Conservation (phyloP, 2,329 filamentous ascomycete species). For the Rosellinia necatrix region DNA sequence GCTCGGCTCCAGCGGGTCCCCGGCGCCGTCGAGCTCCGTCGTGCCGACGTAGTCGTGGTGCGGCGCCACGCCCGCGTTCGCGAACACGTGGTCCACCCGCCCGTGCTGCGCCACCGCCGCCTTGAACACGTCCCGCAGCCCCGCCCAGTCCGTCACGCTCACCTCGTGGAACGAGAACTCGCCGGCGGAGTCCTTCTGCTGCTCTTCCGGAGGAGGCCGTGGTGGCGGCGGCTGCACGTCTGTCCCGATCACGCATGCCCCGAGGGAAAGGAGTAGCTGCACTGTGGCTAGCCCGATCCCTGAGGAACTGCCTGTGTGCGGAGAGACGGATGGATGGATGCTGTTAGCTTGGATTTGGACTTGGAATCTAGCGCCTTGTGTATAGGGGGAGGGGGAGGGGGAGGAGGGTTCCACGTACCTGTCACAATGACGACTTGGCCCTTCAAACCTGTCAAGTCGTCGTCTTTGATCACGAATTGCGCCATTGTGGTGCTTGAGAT, state of each 20-base stretch:
- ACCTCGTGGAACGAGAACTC: conserved; percentile 49
- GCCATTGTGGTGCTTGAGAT: conserved; percentile 43
- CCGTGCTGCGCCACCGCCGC: conserved; percentile 64
- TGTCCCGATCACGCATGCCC: conserved; percentile 59
- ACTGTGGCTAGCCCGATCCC: conserved; percentile 65
- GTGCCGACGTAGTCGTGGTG: conserved; percentile 51
- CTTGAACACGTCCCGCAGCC: conserved; percentile 57
- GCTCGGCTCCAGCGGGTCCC: conserved; percentile 52
- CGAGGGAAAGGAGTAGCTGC: conserved; percentile 54
- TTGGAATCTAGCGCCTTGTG: no score
- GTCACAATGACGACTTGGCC: conserved; percentile 59
- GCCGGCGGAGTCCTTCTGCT: no score
- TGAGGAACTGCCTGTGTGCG: conserved; percentile 55
- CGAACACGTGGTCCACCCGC: conserved; percentile 77
- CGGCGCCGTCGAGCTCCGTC: conserved; percentile 51
- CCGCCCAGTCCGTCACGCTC: conserved; percentile 56
- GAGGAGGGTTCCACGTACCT: no score
- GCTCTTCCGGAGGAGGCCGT: no score
- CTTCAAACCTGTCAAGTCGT: conserved; percentile 48
- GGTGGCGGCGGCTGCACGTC: conserved; percentile 56
- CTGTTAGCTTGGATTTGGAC: neutral
- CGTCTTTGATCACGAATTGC: conserved; percentile 51
- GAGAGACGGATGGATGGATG: neutral
- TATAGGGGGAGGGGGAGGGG: no score
- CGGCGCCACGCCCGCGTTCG: conserved; percentile 62